A percentile compares a stretch with the other conserved stretches of the same genome.
Evolutionary conservation across 2,329 filamentous ascomycete species (phyloP).

Genomic region (Clonostachys chloroleuca): DNA sequence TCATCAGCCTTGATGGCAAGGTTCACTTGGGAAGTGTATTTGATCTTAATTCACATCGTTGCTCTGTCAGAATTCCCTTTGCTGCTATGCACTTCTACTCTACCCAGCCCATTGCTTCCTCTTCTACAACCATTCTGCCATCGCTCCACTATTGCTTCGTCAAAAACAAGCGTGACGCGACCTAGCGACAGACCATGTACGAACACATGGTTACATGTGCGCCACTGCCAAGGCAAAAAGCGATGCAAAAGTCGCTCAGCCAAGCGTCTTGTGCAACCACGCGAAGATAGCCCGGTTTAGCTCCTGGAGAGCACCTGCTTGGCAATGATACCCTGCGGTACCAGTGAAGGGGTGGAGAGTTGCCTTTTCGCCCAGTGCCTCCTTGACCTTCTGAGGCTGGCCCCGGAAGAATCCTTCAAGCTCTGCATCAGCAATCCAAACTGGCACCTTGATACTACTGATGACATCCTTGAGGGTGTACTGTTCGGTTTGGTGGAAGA

Average conservation of each 20-base stretch:
- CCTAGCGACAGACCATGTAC: no score
- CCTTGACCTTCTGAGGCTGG: constrained; percentile 6
- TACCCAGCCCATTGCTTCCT: no score
- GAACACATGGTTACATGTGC: no score
- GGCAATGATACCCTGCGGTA: constrained; percentile 9
- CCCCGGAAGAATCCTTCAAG: constrained; percentile 9
- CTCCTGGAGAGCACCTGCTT: constrained; percentile 9
- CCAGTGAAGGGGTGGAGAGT: constrained; percentile 3
- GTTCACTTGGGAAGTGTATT: no score
- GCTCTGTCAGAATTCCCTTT: no score
- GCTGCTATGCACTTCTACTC: no score
- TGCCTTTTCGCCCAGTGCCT: constrained; percentile 5
- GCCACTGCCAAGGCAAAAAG: no score
- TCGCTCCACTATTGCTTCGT: no score
- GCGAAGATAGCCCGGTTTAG: constrained; percentile 13
- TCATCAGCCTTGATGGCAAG: no score
- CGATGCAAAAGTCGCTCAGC: not conserved
- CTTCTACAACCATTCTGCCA: no score
- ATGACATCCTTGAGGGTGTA: constrained; percentile 9
- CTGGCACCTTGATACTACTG: constrained; percentile 14
- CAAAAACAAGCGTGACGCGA: no score
- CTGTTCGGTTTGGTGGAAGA: constrained; percentile 5
- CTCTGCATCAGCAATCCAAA: constrained; percentile 10
- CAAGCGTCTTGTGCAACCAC: constrained; percentile 14
- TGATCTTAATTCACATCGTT: no score